Base-by-base conservation (phyloP, 306 rosid species). In the Argentina anserina region DNA sequence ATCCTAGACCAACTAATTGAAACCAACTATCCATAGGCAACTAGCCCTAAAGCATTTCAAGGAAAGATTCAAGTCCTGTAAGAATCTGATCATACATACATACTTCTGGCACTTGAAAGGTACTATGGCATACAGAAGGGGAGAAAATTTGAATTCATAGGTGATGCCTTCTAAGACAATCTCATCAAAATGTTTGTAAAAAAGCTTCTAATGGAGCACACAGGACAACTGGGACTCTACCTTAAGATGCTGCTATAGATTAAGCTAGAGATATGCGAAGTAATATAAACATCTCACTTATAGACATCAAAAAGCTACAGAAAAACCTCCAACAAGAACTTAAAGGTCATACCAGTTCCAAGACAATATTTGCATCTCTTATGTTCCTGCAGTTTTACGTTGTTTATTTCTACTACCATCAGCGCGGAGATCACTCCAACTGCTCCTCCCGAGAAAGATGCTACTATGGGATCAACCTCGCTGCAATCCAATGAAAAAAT, bases 391-490 rank as follows among this genome's bases (percentile, higher is more conserved):
- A 72, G 95, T 69, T 91, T 91, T 59, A 91, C 98, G 72, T 94
- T 94, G 89, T 94, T 94, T 70, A 89, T 87, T 86, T 94, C 98
- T 77, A 94, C 97, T n/a, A 94, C 87, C 97, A 94, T 94, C 69
- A 94, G 70, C 64, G 98, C 95, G 3, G 98, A 94, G 71, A 94
- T 89, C 67, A 94, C 98, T 40, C 98, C 98, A 47, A 91, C 98
- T 55, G 20, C 96, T 77, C 98, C 98, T 75, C 98, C 98, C 15
- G 97, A 94, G 85, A 94, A 94, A 31, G 98, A 94, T 60, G 98
- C 98, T 49, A 94, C 98, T 29, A 94, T 91, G 69, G 98, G 98
- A 85, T 94, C 98, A 77, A 94, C 98, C 81, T 94, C 89, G 87
- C 98, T 94, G 89, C 60, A 86, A 40, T 75, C 73, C 41, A 34